These are phyloP conservation scores for Thelephora terrestris DNA, from an alignment of 1,284 basidiomycete species.

Conservation along the genomic window DNA sequence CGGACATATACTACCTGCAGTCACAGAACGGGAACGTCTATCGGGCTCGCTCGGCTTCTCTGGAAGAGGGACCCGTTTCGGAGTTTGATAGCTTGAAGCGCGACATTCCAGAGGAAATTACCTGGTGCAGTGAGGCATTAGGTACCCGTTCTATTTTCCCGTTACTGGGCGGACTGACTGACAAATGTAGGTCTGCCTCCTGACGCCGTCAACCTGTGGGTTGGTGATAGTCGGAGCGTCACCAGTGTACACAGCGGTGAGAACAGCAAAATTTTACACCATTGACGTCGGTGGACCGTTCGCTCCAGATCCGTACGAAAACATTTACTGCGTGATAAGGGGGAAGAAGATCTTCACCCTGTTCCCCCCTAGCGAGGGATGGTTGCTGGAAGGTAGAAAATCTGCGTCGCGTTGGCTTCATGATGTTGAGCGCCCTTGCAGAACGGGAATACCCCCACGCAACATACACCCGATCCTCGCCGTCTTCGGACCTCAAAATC, in stretches of 20 bases:
- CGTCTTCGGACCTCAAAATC: slow-evolving; percentile 31
- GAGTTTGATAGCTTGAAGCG: slow-evolving; percentile 53
- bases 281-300: background rate
- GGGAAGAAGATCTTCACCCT: slow-evolving; percentile 81
- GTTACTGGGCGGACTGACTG: too few species aligned
- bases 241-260: slow-evolving; percentile 82
- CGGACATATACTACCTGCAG: slow-evolving; percentile 68
- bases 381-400: slow-evolving; percentile 62
- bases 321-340: slow-evolving; percentile 79
- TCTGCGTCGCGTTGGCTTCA: background rate
- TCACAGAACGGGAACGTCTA: slow-evolving; percentile 88
- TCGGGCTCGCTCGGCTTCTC: slow-evolving; percentile 32
- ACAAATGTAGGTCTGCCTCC: slow-evolving; percentile 45
- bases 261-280: slow-evolving; percentile 5
- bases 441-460: slow-evolving; percentile 17
- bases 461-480: slow-evolving; percentile 13
- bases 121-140: slow-evolving; percentile 70
- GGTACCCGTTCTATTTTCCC: slow-evolving; percentile 32
- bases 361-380: slow-evolving; percentile 80
- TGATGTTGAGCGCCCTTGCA: slow-evolving; percentile 14
- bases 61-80: slow-evolving; percentile 26
- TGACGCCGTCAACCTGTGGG: slow-evolving; percentile 89
- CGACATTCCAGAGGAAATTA: slow-evolving; percentile 57
- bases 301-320: slow-evolving; percentile 77
- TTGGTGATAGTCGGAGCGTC: slow-evolving; percentile 65